phyloP scores from a whole-genome alignment of 768 basidiomycete species.

The Podaxis carcinomalis region DNA sequence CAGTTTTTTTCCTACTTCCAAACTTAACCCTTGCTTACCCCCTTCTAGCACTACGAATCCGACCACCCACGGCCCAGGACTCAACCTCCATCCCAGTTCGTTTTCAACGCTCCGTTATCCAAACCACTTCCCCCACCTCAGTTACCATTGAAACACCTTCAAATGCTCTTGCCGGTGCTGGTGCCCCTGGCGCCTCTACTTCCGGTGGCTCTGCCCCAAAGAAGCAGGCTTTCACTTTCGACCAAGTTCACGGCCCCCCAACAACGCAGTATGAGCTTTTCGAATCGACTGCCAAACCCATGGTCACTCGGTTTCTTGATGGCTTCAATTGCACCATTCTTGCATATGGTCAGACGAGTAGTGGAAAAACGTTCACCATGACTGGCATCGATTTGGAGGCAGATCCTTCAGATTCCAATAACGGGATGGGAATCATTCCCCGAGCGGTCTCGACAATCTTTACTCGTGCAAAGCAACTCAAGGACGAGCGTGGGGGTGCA shows the following conservation, averaged over 20 bases:
- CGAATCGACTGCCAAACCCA: conserved; percentile 77
- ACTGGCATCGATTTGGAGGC: conserved; percentile 90
- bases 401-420: conserved; percentile 76
- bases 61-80: conserved; percentile 84
- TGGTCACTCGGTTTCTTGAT: conserved; percentile 82
- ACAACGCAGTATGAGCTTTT: conserved; percentile 86
- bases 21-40: not conserved
- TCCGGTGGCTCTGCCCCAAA: conserved; percentile 50
- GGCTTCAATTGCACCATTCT: conserved; percentile 98
- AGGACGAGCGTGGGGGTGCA: conserved; percentile 65
- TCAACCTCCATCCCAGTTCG: conserved; percentile 83
- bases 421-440: conserved; percentile 93
- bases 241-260: conserved; percentile 87
- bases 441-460: conserved; percentile 91
- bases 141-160: conserved; percentile 78
- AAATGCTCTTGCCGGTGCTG: conserved; percentile 43
- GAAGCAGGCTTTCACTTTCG: conserved; percentile 87
- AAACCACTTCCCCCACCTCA: conserved; percentile 66
- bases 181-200: conserved; percentile 44
- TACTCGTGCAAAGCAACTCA: conserved; percentile 66
- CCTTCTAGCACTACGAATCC: conserved; percentile 74
- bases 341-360: conserved; percentile 96
- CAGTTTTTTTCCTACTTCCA: conserved; percentile 30
- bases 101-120: conserved; percentile 89
- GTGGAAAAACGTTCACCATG: conserved; percentile 98